Evolutionary conservation across 345 rosid genomes (phyloP).

Genomic region (thale cress (Arabidopsis thaliana)): DNA sequence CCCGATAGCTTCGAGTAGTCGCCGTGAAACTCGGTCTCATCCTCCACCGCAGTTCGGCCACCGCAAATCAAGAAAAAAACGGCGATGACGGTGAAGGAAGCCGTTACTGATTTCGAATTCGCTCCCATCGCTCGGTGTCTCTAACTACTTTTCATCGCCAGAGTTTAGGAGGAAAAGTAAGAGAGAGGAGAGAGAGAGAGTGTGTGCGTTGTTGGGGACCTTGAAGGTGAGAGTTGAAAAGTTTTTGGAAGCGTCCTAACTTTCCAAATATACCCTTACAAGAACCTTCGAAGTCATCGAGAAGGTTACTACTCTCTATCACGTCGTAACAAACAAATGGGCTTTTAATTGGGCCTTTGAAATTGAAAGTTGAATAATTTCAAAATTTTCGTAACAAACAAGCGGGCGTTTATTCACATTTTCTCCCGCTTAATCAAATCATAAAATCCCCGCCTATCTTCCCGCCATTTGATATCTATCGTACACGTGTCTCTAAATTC

Average conservation of each 20-base stretch:
- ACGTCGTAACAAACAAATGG: constrained; percentile 11
- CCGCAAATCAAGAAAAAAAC: constrained; percentile 16
- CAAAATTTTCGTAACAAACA: constrained; percentile 30
- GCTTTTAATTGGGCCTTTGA: constrained; percentile 36
- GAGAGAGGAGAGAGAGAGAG: constrained; percentile 10
- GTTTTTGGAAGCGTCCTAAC: constrained; percentile 37
- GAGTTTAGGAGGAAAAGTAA: constrained; percentile 33
- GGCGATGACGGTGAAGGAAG: constrained; percentile 21
- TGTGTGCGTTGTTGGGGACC: constrained; percentile 11
- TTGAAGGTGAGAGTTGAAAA: constrained; percentile 34
- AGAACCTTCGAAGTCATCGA: neutral
- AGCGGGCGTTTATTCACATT: constrained; percentile 35
- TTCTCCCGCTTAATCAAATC: constrained; percentile 37
- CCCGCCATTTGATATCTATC: constrained; percentile 34
- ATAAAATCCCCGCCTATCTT: constrained; percentile 41
- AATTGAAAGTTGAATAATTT: neutral
- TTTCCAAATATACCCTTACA: constrained; percentile 36
- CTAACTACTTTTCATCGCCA: constrained; percentile 41
- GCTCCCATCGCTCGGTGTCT: constrained; percentile 41
- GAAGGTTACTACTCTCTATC: neutral
- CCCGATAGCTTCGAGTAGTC: constrained; percentile 86
- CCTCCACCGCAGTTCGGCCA: constrained; percentile 29
- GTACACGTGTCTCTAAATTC: constrained; percentile 48
- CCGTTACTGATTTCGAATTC: constrained; percentile 31
- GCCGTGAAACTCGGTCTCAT: constrained; percentile 56